Percentiles rank a stretch among this genome's conserved stretches.
Conservation (phyloP, 371 early-diverging fungal genomes). For the Syncephalastrum racemosum region DNA sequence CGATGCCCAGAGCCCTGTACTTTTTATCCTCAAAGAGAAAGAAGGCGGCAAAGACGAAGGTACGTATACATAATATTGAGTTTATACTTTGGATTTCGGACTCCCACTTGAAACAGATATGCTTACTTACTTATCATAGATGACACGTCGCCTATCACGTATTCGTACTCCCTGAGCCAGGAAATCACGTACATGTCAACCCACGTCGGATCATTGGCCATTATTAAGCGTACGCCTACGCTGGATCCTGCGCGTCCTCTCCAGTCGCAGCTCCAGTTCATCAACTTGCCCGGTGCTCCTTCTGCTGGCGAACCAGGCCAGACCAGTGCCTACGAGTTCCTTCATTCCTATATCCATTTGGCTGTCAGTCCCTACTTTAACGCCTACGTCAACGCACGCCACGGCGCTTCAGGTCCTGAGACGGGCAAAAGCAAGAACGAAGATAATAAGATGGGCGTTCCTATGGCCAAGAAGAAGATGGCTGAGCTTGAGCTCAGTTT, state of each 20-base stretch:
- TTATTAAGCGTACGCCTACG: slow-evolving; percentile 84
- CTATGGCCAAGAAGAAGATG: slow-evolving; percentile 96
- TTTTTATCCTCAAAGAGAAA: slow-evolving; percentile 81
- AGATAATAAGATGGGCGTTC: slow-evolving; percentile 88
- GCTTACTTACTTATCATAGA: slow-evolving; percentile 18
- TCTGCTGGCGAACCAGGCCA: slow-evolving; percentile 52
- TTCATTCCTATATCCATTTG: slow-evolving; percentile 90
- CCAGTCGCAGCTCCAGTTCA: slow-evolving; percentile 83
- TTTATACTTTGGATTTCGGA: background rate
- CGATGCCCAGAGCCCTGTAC: slow-evolving; percentile 73
- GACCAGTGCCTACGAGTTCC: slow-evolving; percentile 85
- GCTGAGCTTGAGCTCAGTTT: slow-evolving; percentile 96
- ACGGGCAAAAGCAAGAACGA: slow-evolving; percentile 61
- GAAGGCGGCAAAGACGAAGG: slow-evolving; percentile 58
- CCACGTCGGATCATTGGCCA: slow-evolving; percentile 80
- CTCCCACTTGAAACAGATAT: slow-evolving; percentile 2
- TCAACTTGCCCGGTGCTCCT: slow-evolving; percentile 91
- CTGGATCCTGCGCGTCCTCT: slow-evolving; percentile 78
- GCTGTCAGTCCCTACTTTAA: slow-evolving; percentile 97
- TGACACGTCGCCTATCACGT: slow-evolving; percentile 39
- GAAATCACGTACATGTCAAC: slow-evolving; percentile 76
- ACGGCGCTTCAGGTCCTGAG: slow-evolving; percentile 44
- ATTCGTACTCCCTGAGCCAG: slow-evolving; percentile 67
- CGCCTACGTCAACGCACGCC: slow-evolving; percentile 82
- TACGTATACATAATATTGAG: slow-evolving; percentile 15